Evolutionary conservation across 345 rosid genomes (phyloP).

Genomic region (Brassica napus): DNA sequence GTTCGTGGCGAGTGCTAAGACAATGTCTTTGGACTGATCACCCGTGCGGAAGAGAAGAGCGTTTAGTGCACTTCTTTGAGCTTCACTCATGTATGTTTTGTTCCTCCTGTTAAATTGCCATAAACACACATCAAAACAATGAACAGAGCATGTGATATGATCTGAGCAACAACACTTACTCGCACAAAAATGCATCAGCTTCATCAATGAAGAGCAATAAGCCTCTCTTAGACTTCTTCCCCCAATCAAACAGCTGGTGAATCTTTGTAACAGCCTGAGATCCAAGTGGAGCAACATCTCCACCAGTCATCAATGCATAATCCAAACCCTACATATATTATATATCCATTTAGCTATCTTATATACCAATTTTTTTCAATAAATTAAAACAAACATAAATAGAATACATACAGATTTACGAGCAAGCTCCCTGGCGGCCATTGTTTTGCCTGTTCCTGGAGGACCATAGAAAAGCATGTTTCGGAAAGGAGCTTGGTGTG

Average conservation of each 20-base stretch:
- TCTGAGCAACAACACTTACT: constrained; percentile 55
- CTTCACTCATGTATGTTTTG: constrained; percentile 97
- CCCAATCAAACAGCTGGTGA: constrained; percentile 95
- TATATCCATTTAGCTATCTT: background rate
- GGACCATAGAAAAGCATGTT: constrained; percentile 98
- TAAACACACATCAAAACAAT: constrained; percentile 12
- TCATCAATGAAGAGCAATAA: constrained; percentile 91
- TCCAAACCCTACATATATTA: constrained; percentile 73
- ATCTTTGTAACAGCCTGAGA: constrained; percentile 98
- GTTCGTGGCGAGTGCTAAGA: constrained; percentile 93
- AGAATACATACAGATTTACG: constrained; percentile 71
- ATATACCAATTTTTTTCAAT: background rate
- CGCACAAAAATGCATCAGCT: constrained; percentile 99
- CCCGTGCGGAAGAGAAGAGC: constrained; percentile 94
- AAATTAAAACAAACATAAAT: background rate
- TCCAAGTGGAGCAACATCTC: constrained; percentile 98
- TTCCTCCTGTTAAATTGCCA: constrained; percentile 62
- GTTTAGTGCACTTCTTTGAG: constrained; percentile 94
- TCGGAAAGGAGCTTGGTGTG: constrained; percentile 90
- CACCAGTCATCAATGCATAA: constrained; percentile 99
- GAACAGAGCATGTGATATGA: background rate
- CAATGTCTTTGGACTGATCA: constrained; percentile 92
- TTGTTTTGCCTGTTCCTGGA: constrained; percentile 99
- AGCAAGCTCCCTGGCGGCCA: constrained; percentile 97
- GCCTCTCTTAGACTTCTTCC: constrained; percentile 87